phyloP scores from a whole-genome alignment of 148 eudicot species.

The Rhododendron griersonianum region DNA sequence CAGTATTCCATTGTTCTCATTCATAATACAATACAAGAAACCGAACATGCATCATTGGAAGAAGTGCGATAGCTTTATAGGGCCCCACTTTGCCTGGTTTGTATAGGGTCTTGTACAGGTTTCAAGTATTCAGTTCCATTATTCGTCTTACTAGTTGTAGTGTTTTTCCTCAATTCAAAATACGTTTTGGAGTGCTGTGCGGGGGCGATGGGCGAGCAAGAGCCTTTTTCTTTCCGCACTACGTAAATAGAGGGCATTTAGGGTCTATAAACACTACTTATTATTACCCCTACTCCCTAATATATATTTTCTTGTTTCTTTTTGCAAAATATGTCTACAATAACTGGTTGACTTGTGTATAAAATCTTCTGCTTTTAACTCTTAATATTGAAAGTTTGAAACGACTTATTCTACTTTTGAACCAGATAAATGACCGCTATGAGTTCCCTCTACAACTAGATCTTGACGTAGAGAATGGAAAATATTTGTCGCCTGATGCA shows the following conservation, averaged over 20 bases:
- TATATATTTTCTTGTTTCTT: background rate
- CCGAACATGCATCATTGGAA: background rate
- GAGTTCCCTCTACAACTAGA: conserved; percentile 84
- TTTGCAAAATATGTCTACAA: background rate
- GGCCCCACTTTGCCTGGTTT: background rate
- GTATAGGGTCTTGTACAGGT: background rate
- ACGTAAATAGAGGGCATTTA: background rate
- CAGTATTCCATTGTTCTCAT: background rate
- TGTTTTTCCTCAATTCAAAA: background rate
- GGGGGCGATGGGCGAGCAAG: background rate
- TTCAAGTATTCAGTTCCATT: background rate
- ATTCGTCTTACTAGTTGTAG: background rate
- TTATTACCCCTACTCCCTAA: background rate
- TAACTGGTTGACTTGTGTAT: background rate
- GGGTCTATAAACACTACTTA: background rate
- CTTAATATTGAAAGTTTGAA: background rate
- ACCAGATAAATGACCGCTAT: conserved; percentile 82
- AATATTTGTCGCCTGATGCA: conserved; percentile 73
- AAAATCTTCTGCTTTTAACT: background rate
- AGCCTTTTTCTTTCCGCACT: background rate
- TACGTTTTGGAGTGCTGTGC: background rate
- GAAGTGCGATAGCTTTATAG: background rate
- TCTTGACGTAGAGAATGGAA: conserved; percentile 72
- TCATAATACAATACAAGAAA: background rate
- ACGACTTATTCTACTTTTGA: background rate